These are phyloP conservation scores for Tetrapisispora taiwanensis DNA, from an alignment of 805 yeast species.

Conservation along the genomic window DNA sequence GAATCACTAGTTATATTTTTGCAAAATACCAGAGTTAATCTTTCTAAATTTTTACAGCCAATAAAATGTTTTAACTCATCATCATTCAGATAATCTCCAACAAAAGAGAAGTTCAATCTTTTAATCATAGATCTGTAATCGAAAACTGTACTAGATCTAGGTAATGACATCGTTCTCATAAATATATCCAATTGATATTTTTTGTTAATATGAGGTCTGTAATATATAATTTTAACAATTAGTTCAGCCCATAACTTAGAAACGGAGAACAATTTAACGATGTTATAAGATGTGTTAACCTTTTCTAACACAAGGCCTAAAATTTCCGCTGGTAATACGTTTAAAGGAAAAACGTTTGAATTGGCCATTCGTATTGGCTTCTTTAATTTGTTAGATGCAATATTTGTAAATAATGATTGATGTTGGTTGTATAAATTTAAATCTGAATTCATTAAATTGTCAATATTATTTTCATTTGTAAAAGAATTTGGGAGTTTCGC, in stretches of 20 bases:
- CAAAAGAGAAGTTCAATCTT: slow-evolving; percentile 68
- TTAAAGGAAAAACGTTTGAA: slow-evolving; percentile 17
- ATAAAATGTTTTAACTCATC: slow-evolving; percentile 47
- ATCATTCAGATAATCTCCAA: slow-evolving; percentile 60
- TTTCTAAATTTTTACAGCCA: slow-evolving; percentile 68
- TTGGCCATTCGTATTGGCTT: slow-evolving; percentile 2
- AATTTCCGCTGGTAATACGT: slow-evolving; percentile 43
- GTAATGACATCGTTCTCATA: slow-evolving; percentile 24
- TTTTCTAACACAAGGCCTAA: slow-evolving; percentile 57
- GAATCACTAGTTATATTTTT: slow-evolving; percentile 48
- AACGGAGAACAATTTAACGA: slow-evolving; percentile 54
- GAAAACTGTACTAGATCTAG: slow-evolving; percentile 41
- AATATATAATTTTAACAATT: slow-evolving; percentile 75
- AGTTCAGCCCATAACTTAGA: slow-evolving; percentile 74
- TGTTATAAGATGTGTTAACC: slow-evolving; percentile 48
- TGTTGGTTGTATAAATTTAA: not conserved
- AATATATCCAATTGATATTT: slow-evolving; percentile 43
- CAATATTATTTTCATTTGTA: not conserved
- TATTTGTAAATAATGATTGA: not conserved
- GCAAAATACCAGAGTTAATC: slow-evolving; percentile 80
- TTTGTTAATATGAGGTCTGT: slow-evolving; percentile 61
- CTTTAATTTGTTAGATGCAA: not conserved
- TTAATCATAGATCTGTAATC: slow-evolving; percentile 61
- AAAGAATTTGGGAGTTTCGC: slow-evolving; percentile 8
- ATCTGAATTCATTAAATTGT: not conserved